phyloP scores from a whole-genome alignment of 805 yeast species.

The Lipomyces spencermartinsiae region DNA sequence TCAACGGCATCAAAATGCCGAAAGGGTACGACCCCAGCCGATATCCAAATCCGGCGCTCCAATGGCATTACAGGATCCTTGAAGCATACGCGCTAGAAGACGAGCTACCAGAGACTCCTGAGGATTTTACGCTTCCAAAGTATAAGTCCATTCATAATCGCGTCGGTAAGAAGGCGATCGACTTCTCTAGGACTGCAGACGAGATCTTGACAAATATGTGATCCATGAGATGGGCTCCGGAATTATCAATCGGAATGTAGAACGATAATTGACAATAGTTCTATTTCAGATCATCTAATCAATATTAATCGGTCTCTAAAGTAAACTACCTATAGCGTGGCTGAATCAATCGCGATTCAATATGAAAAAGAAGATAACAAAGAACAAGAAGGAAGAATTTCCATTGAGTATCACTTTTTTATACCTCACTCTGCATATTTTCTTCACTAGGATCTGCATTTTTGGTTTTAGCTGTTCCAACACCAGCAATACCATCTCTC shows the following conservation, averaged over 20 bases:
- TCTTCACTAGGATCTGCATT: neutral
- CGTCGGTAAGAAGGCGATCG: constrained; percentile 3
- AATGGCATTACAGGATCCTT: constrained; percentile 68
- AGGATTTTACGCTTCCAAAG: constrained; percentile 38
- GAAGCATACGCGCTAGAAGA: constrained; percentile 71
- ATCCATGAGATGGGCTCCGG: neutral
- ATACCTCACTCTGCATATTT: neutral
- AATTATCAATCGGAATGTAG: neutral
- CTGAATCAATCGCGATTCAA: neutral
- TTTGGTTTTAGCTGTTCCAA: constrained; percentile 43
- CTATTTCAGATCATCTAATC: too few relatives aligned
- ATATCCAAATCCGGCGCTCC: constrained; percentile 68
- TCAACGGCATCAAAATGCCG: constrained; percentile 53
- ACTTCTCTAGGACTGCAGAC: neutral
- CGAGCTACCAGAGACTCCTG: constrained; percentile 47
- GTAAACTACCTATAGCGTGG: neutral
- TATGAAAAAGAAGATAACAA: neutral
- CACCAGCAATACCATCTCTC: constrained; percentile 45
- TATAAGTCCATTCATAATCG: constrained; percentile 38
- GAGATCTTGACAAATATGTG: neutral
- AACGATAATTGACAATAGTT: neutral
- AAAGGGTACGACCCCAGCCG: constrained; percentile 62
- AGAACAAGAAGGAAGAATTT: too few relatives aligned
- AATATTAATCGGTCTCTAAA: neutral
- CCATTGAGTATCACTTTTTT: neutral